phyloP scores from a whole-genome alignment of 2,329 filamentous ascomycete species.

The Colletotrichum gigasporum region DNA sequence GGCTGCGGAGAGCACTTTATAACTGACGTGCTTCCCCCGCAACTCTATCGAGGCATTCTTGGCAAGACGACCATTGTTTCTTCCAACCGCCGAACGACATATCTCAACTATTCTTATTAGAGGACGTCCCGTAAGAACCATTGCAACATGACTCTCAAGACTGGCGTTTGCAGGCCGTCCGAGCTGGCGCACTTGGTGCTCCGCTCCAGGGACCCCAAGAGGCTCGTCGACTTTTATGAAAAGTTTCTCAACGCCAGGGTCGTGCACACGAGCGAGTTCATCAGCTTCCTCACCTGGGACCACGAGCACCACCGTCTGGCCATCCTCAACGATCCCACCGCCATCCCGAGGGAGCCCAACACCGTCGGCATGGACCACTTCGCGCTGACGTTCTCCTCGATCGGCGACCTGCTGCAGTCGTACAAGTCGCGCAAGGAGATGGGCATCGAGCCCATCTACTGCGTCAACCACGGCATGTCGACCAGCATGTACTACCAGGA shows the following conservation, averaged over 20 bases:
- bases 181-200: constrained; percentile 25
- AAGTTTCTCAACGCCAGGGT: constrained; percentile 46
- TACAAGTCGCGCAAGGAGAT: constrained; percentile 47
- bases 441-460: constrained; percentile 51
- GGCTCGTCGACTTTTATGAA: constrained; percentile 47
- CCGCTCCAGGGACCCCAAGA: background rate
- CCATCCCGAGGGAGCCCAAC: constrained; percentile 33
- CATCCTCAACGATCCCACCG: constrained; percentile 41
- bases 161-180: constrained; percentile 9
- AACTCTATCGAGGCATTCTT: background rate
- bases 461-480: constrained; percentile 57
- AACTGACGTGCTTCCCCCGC: background rate
- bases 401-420: constrained; percentile 45
- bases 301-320: constrained; percentile 59
- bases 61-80: background rate
- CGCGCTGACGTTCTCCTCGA: constrained; percentile 48
- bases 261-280: constrained; percentile 34
- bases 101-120: background rate
- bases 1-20: background rate
- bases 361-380: constrained; percentile 51
- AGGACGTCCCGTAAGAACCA: no score
- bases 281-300: constrained; percentile 54
- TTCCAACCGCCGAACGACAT: background rate
- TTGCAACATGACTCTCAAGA: constrained; percentile 9
- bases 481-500: constrained; percentile 58